These are phyloP conservation scores for Phytophthora kernoviae DNA, from an alignment of 352 stramenopile species.

Conservation along the genomic window DNA sequence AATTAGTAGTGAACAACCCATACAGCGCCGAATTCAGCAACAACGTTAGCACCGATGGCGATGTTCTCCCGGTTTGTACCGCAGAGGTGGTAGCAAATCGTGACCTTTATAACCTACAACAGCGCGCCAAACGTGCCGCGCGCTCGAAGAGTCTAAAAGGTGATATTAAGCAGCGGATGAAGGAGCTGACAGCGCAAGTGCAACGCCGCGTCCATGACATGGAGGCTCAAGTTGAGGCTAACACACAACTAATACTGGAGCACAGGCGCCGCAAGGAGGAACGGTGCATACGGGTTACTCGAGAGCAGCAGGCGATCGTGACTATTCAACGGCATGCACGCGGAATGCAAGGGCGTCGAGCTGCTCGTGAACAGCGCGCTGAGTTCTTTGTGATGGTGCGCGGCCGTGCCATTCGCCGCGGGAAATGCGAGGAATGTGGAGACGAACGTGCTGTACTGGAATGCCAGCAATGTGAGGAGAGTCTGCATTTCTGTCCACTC, in stretches of 20 bases:
- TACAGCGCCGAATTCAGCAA: constrained; percentile 25
- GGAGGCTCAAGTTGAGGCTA: constrained; percentile 58
- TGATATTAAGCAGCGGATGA: constrained; percentile 28
- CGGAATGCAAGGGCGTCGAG: constrained; percentile 42
- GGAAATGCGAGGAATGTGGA: constrained; percentile 75
- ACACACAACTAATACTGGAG: constrained; percentile 57
- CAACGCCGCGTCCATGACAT: constrained; percentile 53
- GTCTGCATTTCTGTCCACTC: constrained; percentile 65
- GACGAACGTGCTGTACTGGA: constrained; percentile 68
- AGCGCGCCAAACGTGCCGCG: constrained; percentile 13
- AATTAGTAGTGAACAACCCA: constrained; percentile 10
- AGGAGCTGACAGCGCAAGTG: constrained; percentile 26
- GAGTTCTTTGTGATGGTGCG: constrained; percentile 77
- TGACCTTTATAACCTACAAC: constrained; percentile 45
- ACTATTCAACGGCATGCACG: constrained; percentile 61
- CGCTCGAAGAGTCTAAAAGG: constrained; percentile 20
- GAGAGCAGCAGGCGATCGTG: constrained; percentile 43
- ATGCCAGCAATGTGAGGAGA: constrained; percentile 71
- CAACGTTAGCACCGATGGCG: constrained; percentile 25
- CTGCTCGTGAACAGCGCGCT: constrained; percentile 49
- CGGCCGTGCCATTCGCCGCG: constrained; percentile 66
- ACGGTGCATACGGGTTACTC: constrained; percentile 34
- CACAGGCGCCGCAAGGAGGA: constrained; percentile 30
- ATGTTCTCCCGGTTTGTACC: constrained; percentile 42
- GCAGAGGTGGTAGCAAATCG: constrained; percentile 56